Percentiles rank a stretch among this genome's conserved stretches.
phyloP scores from a whole-genome alignment of 371 early-diverging fungal species.

The Mucor piriformis region DNA sequence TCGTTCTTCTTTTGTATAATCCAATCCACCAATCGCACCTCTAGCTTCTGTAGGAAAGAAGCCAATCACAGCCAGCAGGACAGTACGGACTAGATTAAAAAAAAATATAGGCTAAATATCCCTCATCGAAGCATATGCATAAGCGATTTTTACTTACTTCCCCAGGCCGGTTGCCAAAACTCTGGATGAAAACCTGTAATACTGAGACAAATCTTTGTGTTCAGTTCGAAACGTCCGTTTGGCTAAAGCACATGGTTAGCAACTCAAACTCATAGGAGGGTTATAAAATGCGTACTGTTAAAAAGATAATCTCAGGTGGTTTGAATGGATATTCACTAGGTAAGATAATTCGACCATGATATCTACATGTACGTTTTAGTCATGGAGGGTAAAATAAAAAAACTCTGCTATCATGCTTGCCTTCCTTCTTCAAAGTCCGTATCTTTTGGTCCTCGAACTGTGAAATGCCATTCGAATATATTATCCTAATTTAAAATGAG shows the following conservation, averaged over 20 bases:
- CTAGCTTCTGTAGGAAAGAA: constrained; percentile 76
- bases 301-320: constrained; percentile 88
- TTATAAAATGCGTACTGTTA: constrained; percentile 66
- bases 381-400: too few species aligned
- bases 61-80: constrained; percentile 83
- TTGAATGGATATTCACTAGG: constrained; percentile 94
- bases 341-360: constrained; percentile 78
- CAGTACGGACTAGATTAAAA: constrained; percentile 68
- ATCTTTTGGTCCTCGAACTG: constrained; percentile 84
- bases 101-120: background rate
- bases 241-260: too few species aligned
- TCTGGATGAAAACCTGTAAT: constrained; percentile 94
- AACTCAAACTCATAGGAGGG: background rate
- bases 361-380: constrained; percentile 44
- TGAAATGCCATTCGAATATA: constrained; percentile 94
- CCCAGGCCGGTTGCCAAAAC: constrained; percentile 96
- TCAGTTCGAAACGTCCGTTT: constrained; percentile 88
- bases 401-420: constrained; percentile 33
- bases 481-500: constrained; percentile 56
- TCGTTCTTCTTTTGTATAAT: constrained; percentile 72
- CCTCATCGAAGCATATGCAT: too few species aligned
- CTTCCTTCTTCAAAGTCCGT: constrained; percentile 89
- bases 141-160: constrained; percentile 63
- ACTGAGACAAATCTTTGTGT: constrained; percentile 91
- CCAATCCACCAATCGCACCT: constrained; percentile 87